Evolutionary conservation across 192 early-diverging fungal genomes (phyloP).

Genomic region (Coemansia sp.): DNA sequence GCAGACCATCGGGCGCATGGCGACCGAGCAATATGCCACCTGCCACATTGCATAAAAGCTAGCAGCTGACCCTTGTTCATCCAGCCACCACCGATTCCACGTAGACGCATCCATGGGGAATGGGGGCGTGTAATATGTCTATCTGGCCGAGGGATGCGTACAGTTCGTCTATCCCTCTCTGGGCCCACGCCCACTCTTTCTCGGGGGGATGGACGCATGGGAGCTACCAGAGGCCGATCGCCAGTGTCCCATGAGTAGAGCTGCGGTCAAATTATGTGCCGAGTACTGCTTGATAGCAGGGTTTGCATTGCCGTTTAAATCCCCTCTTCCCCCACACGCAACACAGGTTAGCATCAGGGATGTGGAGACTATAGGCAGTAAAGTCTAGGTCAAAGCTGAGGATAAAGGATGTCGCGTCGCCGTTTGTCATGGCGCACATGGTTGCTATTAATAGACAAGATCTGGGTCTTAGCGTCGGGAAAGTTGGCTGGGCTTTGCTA

Average conservation of each 20-base stretch:
- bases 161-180: background rate
- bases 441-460: background rate
- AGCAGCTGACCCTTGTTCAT: background rate
- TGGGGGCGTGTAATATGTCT: background rate
- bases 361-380: background rate
- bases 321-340: background rate
- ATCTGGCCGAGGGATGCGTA: background rate
- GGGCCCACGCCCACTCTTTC: background rate
- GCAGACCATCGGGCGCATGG: constrained; percentile 5
- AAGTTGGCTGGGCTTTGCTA: background rate
- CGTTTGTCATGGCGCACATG: background rate
- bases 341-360: background rate
- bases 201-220: background rate
- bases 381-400: background rate
- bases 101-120: constrained; percentile 1
- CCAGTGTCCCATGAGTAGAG: background rate
- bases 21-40: background rate
- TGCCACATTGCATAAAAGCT: background rate
- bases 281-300: background rate
- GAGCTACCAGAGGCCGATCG: background rate
- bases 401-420: background rate
- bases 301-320: background rate
- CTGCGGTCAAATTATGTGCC: background rate
- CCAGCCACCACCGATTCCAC: constrained; percentile 3
- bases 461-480: background rate